A percentile compares a stretch with the other conserved stretches of the same genome.
These are phyloP conservation scores for Collybiopsis luxurians DNA, from an alignment of 768 basidiomycete species.

Conservation along the genomic window DNA sequence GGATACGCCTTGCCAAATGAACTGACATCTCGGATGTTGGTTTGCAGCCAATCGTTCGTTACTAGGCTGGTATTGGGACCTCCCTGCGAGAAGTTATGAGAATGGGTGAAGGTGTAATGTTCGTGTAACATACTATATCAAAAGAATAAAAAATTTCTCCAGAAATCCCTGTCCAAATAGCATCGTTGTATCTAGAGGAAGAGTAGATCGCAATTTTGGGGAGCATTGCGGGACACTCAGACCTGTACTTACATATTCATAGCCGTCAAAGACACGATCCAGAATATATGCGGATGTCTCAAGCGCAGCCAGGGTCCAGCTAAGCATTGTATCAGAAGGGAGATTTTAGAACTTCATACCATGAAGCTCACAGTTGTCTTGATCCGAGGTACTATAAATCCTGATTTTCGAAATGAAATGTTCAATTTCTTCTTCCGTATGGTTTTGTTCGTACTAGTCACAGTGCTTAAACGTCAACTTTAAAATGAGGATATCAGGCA, in stretches of 20 bases:
- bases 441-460: conserved; percentile 10
- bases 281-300: conserved; percentile 1
- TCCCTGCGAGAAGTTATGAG: not conserved
- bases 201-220: too few species aligned
- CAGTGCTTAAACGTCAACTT: not conserved
- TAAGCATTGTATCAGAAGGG: not conserved
- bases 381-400: conserved; percentile 13
- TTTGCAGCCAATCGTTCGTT: conserved; percentile 12
- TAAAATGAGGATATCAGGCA: not conserved
- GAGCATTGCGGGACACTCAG: too few species aligned
- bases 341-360: not conserved
- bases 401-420: conserved; percentile 8
- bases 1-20: conserved; percentile 11
- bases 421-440: conserved; percentile 4
- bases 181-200: not conserved
- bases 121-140: not conserved
- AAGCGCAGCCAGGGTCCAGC: not conserved
- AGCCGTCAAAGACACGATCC: conserved; percentile 8
- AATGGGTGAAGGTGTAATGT: too few species aligned
- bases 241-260: conserved; percentile 11
- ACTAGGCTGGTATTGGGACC: conserved; percentile 12
- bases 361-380: conserved; percentile 4
- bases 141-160: conserved; percentile 10
- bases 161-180: conserved; percentile 8
- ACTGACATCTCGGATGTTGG: conserved; percentile 11